Evolutionary conservation across 202 grass and related monocot species (phyloP).

Genomic region (Zoysia matrella): DNA sequence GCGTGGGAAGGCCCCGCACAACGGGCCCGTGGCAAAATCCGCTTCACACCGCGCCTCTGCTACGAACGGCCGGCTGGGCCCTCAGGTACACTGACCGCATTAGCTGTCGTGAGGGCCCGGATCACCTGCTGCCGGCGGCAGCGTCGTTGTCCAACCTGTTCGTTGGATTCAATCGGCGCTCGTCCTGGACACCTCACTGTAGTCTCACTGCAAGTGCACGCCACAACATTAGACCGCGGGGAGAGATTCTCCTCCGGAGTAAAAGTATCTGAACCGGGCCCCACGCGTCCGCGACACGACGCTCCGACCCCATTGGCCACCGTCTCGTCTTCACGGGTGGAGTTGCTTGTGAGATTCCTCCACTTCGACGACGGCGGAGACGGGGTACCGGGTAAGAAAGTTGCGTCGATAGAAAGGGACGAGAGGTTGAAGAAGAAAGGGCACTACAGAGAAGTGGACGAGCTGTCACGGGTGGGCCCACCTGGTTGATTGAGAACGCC

Average conservation of each 20-base stretch:
- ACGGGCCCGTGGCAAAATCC: too few relatives aligned
- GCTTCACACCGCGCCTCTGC: too few relatives aligned
- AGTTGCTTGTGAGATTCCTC: constrained; percentile 41
- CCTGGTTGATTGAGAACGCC: not conserved
- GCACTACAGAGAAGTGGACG: constrained; percentile 7
- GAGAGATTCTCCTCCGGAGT: not conserved
- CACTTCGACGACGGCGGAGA: constrained; percentile 1
- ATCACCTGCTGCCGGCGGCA: too few relatives aligned
- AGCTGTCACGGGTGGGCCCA: constrained; percentile 33
- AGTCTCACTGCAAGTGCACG: too few relatives aligned
- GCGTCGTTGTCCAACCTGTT: too few relatives aligned
- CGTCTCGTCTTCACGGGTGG: not conserved
- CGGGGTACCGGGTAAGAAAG: not conserved
- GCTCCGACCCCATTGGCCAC: not conserved
- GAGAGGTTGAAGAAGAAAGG: not conserved
- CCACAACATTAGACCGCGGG: not conserved
- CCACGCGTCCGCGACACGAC: not conserved
- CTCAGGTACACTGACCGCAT: too few relatives aligned
- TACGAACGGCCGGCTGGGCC: too few relatives aligned
- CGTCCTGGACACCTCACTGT: too few relatives aligned
- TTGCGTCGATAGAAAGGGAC: not conserved
- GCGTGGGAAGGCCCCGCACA: too few relatives aligned
- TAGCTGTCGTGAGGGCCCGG: too few relatives aligned
- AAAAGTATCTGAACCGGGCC: not conserved
- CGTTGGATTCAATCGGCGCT: too few relatives aligned